Percentiles rank a stretch among this genome's conserved stretches.
Evolutionary conservation across 2,329 filamentous ascomycete genomes (phyloP).

Genomic region (Pseudopyricularia javanii): DNA sequence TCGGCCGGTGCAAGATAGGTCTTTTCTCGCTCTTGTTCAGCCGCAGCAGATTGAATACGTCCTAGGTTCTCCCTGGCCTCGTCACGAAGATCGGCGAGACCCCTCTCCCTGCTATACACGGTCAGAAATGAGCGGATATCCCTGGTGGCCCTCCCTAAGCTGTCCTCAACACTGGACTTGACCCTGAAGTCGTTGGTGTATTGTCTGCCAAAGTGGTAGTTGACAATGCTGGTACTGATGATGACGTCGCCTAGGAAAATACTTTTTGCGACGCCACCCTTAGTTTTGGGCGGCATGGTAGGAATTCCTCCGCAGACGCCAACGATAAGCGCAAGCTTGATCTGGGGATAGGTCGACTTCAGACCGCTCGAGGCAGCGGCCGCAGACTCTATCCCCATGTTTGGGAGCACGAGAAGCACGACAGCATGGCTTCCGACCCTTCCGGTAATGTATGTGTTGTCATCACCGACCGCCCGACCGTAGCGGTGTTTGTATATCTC

Average conservation of each 20-base stretch:
- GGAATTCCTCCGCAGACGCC: conserved; percentile 25
- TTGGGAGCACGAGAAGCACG: conserved; percentile 15
- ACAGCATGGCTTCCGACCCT: conserved; percentile 14
- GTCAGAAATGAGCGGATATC: background rate
- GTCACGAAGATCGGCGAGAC: background rate
- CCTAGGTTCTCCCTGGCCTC: background rate
- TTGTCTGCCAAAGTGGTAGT: conserved; percentile 16
- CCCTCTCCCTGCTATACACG: background rate
- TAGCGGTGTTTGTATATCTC: too few relatives aligned
- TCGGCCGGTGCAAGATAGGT: background rate
- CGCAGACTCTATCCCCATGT: conserved; percentile 16
- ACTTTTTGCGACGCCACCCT: conserved; percentile 1
- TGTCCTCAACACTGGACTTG: conserved; percentile 10
- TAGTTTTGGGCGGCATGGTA: background rate
- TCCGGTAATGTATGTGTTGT: conserved; percentile 13
- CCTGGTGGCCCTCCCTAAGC: background rate
- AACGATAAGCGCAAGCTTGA: conserved; percentile 22
- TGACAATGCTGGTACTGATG: conserved; percentile 15
- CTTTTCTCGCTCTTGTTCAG: background rate
- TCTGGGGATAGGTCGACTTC: conserved; percentile 16
- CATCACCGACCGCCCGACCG: background rate
- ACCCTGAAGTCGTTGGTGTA: conserved; percentile 11
- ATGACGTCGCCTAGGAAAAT: conserved; percentile 20
- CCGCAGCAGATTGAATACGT: background rate
- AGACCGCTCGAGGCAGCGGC: conserved; percentile 14